Base-by-base conservation (phyloP, 2,329 filamentous ascomycete genomes). In the Xylariaceae sp. region DNA sequence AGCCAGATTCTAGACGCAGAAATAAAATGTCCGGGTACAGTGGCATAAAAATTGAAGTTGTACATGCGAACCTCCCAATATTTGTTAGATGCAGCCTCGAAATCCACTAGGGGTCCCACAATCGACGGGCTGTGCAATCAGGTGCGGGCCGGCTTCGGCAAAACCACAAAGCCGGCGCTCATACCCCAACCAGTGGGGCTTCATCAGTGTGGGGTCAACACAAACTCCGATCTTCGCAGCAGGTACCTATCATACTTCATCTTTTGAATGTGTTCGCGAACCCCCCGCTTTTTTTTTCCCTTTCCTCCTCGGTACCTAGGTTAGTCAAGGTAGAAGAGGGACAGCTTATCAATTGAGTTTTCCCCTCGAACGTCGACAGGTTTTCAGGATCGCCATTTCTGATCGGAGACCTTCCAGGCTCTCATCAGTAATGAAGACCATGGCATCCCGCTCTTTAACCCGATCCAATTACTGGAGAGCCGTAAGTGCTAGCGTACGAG, bases 361-460 rank as follows among this genome's bases (percentile, higher is more conserved):
- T 52, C 40, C 32, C 32, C 52, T 51, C 56, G 52, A 49, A n/a
- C 47, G 10, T 45, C 12, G 21, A 46, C 40, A 56, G 53, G 48
- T 48, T 48, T 62, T 41, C 58, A 65, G 65, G 62, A 60, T 55
- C 50, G 60, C 64, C 59, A 54, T 48, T 64, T 65, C 66, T 68
- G 61, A 50, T 68, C 65, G 64, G 60, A 61, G 57, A 59, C 44
- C 63, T 65, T 57, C 52, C 45, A 29, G 51, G 63, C 66, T 67
- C 67, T 68, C 57, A 44, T 65, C 48, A 23, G 57, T 59, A 60
- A 65, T 65, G 66, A 65, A 50, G 55, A 66, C 57, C 44, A 72
- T 72, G 70, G 70, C 68, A 37, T 68, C 66, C 61, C 70, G 68
- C 44, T 59, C 65, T 37, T 57, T 70, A 42, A 49, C 61, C 50